A percentile compares a stretch with the other conserved stretches of the same genome.
phyloP scores from a whole-genome alignment of 2,329 filamentous ascomycete genomes.

The Penicillium sp. region DNA sequence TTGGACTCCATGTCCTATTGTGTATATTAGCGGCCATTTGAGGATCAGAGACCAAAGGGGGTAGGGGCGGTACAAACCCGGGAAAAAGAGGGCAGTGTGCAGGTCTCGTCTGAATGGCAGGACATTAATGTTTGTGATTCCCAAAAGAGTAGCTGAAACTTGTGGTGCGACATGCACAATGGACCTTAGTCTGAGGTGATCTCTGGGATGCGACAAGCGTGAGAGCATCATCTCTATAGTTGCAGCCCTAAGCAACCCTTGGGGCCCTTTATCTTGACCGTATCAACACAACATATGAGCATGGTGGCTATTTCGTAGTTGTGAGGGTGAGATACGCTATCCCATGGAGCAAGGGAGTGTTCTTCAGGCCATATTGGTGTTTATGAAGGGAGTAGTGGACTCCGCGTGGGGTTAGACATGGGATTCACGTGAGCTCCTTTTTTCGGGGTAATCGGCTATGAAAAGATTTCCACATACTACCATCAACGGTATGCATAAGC shows the following conservation, averaged over 20 bases:
- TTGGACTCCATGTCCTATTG: constrained; percentile 78
- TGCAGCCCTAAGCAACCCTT: constrained; percentile 14
- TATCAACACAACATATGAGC: constrained; percentile 14
- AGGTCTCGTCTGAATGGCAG: constrained; percentile 18
- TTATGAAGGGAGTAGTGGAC: neutral
- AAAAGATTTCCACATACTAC: neutral
- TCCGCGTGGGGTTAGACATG: constrained; percentile 4
- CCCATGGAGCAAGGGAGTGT: neutral
- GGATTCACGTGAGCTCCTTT: constrained; percentile 7
- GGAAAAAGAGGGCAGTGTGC: constrained; percentile 50
- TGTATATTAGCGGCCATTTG: constrained; percentile 12
- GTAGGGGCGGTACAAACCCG: constrained; percentile 31
- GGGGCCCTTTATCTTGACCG: constrained; percentile 15
- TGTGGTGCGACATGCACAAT: neutral
- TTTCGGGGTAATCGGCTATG: constrained; percentile 1
- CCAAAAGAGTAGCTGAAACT: neutral
- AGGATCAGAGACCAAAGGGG: neutral
- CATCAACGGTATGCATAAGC: no score
- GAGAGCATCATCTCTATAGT: constrained; percentile 23
- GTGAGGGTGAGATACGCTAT: neutral
- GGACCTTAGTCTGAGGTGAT: neutral
- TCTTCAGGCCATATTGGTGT: neutral
- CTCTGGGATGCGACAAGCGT: neutral
- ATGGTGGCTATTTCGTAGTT: constrained; percentile 14
- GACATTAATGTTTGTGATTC: neutral